Evolutionary conservation across 768 basidiomycete species (phyloP), one percentile per base, ranked within the genome.

Genomic region (Tricholoma hemisulphureum): DNA sequence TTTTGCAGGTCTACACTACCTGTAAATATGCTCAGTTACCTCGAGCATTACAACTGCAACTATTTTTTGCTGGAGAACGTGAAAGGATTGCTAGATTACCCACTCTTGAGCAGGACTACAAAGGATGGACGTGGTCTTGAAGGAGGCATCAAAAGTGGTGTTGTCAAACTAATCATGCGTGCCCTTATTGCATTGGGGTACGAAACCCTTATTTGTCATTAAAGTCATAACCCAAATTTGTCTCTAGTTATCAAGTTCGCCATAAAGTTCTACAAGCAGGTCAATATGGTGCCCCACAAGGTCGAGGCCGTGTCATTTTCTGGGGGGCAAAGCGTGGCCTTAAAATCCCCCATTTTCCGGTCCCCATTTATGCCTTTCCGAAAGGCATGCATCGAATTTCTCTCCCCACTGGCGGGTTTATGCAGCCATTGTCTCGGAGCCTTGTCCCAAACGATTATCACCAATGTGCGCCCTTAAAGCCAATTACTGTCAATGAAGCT

Each of bases 41-140:
- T 84, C 13, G 89, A 91, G 63, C 75, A 81, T 51, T 89, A 86
- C 60, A 69, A 79, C 43, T 86, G 88, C 0, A 68, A 71, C 21
- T 89, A 83, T 59, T 81, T 91, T 57, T 77, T 91, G 0, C 72
- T 92, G 20, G 89, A 92, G 66, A 92, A 92, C 69, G 89, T 92
- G 2, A 67, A 67, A 9, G 89, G 90, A 0, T 68, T 91, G 6
- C 65, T 90, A 1, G 69, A 69, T 26, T 79, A 83, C 68, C 77
- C 72, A 0, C 75, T 88, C 7, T 71, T 76, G 60, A 76, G 76
- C n/a, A 64, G 64, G 0, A 66, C 59, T 13, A 57, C 58, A n/a
- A 66, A 65, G 61, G 55, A 62, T 57, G 70, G 70, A 32, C 56
- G 70, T 34, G 34, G 62, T n/a, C 58, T 73, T 51, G 51, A 74